Conservation (phyloP, 1,284 basidiomycete genomes). For the Malassezia arunalokei region DNA sequence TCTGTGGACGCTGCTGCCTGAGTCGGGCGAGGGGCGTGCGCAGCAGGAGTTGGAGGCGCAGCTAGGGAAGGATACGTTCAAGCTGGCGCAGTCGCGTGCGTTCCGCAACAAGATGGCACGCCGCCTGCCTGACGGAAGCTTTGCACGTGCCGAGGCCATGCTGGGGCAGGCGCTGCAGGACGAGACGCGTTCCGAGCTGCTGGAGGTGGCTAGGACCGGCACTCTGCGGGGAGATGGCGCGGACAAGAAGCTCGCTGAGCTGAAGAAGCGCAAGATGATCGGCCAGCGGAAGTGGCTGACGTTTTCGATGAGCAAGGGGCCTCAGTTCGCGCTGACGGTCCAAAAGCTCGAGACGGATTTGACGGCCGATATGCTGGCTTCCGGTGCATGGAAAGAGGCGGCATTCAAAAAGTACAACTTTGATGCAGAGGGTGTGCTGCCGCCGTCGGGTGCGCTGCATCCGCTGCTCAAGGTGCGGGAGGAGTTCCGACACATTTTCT, state of each 20-base stretch:
- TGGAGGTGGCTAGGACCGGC: slow-evolving; percentile 63
- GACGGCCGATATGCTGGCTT: slow-evolving; percentile 84
- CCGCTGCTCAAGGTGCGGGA: slow-evolving; percentile 94
- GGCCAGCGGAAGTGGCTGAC: slow-evolving; percentile 66
- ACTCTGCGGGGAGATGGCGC: slow-evolving; percentile 61
- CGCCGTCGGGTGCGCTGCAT: slow-evolving; percentile 80
- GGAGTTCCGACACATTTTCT: slow-evolving; percentile 94
- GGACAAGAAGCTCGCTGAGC: slow-evolving; percentile 47
- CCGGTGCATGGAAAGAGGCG: slow-evolving; percentile 46
- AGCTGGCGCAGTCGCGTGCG: slow-evolving; percentile 71
- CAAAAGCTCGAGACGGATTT: slow-evolving; percentile 95
- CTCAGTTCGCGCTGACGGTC: slow-evolving; percentile 79
- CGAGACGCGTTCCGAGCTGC: slow-evolving; percentile 56
- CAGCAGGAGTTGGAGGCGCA: slow-evolving; percentile 30
- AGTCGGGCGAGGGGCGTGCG: slow-evolving; percentile 25
- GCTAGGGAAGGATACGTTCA: slow-evolving; percentile 41
- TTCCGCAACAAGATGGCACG: slow-evolving; percentile 96
- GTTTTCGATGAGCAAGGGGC: slow-evolving; percentile 77
- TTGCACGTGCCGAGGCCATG: slow-evolving; percentile 56
- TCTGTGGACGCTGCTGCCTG: slow-evolving; percentile 34
- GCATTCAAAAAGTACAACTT: slow-evolving; percentile 98
- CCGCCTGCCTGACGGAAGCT: slow-evolving; percentile 77
- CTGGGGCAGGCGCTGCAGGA: slow-evolving; percentile 23
- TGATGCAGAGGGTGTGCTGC: slow-evolving; percentile 81
- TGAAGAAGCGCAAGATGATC: slow-evolving; percentile 79